Evolutionary conservation across 1,139 yeast genomes (phyloP).

Genomic region (Debaryomyces udenii): DNA sequence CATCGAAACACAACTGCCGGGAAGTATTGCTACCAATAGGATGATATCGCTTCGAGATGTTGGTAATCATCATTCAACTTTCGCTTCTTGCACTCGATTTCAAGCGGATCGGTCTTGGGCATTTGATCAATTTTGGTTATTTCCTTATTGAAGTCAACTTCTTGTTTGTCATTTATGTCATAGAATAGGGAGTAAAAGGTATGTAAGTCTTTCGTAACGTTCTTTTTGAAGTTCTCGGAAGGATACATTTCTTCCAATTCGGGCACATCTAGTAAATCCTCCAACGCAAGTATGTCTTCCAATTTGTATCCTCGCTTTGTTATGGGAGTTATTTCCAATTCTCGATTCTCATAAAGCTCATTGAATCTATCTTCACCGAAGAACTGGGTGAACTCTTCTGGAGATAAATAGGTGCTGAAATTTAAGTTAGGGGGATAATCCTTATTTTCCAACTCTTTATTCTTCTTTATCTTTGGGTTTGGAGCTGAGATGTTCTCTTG

Average conservation of each 20-base stretch:
- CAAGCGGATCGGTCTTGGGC: background rate
- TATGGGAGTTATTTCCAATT: conserved; percentile 37
- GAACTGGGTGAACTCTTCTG: conserved; percentile 28
- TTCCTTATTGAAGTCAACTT: conserved; percentile 27
- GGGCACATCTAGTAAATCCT: conserved; percentile 26
- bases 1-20: too few species aligned
- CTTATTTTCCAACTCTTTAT: conserved; percentile 68
- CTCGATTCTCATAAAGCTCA: conserved; percentile 12
- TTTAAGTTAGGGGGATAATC: conserved; percentile 57
- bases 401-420: conserved; percentile 22
- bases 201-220: conserved; percentile 24
- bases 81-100: conserved; percentile 10
- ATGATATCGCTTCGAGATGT: too few species aligned
- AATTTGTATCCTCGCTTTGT: conserved; percentile 30
- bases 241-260: conserved; percentile 19
- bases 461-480: conserved; percentile 71
- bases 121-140: conserved; percentile 20
- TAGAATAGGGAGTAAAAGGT: conserved; percentile 36
- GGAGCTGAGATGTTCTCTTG: conserved; percentile 89
- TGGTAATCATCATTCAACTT: background rate
- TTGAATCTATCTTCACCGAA: conserved; percentile 31
- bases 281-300: conserved; percentile 22
- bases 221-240: conserved; percentile 16
- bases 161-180: conserved; percentile 27
- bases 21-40: too few species aligned